Evolutionary conservation across 2,329 filamentous ascomycete species (phyloP).

Genomic region (Conoideocrella luteorostrata): DNA sequence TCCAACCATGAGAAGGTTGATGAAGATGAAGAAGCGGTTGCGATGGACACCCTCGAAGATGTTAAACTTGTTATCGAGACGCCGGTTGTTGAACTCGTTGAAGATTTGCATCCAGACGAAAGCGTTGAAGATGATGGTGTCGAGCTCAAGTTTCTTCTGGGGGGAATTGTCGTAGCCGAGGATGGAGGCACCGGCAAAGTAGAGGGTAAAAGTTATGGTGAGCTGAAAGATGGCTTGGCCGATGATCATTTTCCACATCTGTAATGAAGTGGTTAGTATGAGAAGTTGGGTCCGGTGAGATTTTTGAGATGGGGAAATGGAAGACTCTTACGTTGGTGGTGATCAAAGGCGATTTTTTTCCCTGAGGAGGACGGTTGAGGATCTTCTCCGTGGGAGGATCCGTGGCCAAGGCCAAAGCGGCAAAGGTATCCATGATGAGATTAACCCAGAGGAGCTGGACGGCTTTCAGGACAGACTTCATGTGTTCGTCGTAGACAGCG

Average conservation of each 20-base stretch:
- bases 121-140: conserved; percentile 62
- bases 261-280: neutral
- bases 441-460: conserved; percentile 66
- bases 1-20: conserved; percentile 75
- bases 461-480: conserved; percentile 56
- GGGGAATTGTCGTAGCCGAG: conserved; percentile 41
- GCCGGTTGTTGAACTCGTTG: conserved; percentile 39
- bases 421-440: conserved; percentile 64
- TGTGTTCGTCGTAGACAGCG: conserved; percentile 47
- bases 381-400: conserved; percentile 53
- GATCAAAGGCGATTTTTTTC: conserved; percentile 66
- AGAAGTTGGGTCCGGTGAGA: too few relatives aligned
- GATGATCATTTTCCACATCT: conserved; percentile 61
- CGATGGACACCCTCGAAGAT: conserved; percentile 74
- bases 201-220: conserved; percentile 47
- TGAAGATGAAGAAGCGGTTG: conserved; percentile 77
- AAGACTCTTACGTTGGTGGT: conserved; percentile 36
- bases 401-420: conserved; percentile 58
- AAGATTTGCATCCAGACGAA: conserved; percentile 71
- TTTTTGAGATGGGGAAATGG: conserved; percentile 23
- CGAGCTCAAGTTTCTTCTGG: conserved; percentile 32
- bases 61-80: conserved; percentile 78
- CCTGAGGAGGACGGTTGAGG: conserved; percentile 45
- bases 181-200: conserved; percentile 52
- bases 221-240: conserved; percentile 57